Percentiles rank a stretch among this genome's conserved stretches.
phyloP scores from a whole-genome alignment of 2,329 filamentous ascomycete genomes.

The Blumeriella jaapii region DNA sequence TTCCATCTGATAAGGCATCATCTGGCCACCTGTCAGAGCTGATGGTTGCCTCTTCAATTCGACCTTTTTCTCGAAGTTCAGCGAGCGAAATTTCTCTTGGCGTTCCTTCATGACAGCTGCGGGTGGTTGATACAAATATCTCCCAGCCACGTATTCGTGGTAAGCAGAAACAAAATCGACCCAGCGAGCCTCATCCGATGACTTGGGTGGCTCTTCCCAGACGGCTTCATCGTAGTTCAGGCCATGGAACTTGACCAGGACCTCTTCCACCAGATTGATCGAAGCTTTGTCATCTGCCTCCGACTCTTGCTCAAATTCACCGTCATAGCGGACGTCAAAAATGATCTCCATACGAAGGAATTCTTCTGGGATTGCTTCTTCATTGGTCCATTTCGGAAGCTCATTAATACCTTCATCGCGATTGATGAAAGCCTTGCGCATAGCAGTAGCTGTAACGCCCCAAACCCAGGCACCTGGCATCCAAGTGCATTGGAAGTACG shows the following conservation, averaged over 20 bases:
- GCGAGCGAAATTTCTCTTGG: constrained; percentile 52
- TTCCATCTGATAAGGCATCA: constrained; percentile 91
- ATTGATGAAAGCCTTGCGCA: constrained; percentile 67
- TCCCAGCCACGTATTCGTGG: constrained; percentile 71
- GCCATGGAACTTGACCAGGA: constrained; percentile 85
- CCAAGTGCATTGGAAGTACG: constrained; percentile 78
- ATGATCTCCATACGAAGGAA: constrained; percentile 79
- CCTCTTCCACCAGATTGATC: constrained; percentile 59
- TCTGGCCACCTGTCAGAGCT: constrained; percentile 61
- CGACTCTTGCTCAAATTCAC: constrained; percentile 38
- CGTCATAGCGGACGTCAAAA: constrained; percentile 64
- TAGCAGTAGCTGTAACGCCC: constrained; percentile 50
- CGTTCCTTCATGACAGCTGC: constrained; percentile 53
- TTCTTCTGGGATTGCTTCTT: constrained; percentile 80
- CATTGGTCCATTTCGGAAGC: constrained; percentile 54
- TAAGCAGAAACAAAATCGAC: constrained; percentile 74
- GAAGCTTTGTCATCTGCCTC: constrained; percentile 61
- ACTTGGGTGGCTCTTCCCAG: constrained; percentile 70
- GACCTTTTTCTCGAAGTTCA: constrained; percentile 53
- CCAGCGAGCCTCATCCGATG: constrained; percentile 55
- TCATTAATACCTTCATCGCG: constrained; percentile 47
- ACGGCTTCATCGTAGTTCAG: constrained; percentile 82
- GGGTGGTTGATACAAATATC: constrained; percentile 50
- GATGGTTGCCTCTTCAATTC: constrained; percentile 62
- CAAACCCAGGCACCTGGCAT: constrained; percentile 83